phyloP scores from a whole-genome alignment of 345 rosid genomes.

The Cardamine resedifolia region DNA sequence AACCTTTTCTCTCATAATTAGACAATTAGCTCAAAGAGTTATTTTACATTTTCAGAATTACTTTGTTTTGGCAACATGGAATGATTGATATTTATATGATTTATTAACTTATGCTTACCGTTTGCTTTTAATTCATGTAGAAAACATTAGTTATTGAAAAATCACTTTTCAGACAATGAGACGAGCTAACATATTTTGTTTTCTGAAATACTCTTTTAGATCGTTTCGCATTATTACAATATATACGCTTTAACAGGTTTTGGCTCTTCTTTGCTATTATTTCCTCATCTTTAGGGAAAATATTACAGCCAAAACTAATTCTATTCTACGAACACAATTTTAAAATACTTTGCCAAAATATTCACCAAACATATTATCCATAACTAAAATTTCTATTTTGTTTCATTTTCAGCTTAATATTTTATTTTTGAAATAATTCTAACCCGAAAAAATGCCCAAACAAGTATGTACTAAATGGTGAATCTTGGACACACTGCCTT shows the following conservation, averaged over 20 bases:
- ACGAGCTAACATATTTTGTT: not conserved
- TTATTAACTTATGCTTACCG: too few species aligned
- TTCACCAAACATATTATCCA: not conserved
- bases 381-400: not conserved
- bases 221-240: not conserved
- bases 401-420: not conserved
- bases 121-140: not conserved
- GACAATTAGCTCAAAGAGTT: not conserved
- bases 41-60: not conserved
- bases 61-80: not conserved
- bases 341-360: not conserved
- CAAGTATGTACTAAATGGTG: not conserved
- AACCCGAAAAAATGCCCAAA: not conserved
- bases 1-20: not conserved
- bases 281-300: not conserved
- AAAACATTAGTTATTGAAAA: not conserved
- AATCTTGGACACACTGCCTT: not conserved
- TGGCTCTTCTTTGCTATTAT: not conserved
- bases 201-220: not conserved
- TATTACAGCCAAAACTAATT: not conserved
- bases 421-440: not conserved
- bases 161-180: not conserved
- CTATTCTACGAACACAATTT: not conserved
- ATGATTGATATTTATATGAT: not conserved
- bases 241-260: not conserved